These are phyloP conservation scores for Adansonia rubrostipa DNA, from an alignment of 441 rosid species.

Conservation along the genomic window DNA sequence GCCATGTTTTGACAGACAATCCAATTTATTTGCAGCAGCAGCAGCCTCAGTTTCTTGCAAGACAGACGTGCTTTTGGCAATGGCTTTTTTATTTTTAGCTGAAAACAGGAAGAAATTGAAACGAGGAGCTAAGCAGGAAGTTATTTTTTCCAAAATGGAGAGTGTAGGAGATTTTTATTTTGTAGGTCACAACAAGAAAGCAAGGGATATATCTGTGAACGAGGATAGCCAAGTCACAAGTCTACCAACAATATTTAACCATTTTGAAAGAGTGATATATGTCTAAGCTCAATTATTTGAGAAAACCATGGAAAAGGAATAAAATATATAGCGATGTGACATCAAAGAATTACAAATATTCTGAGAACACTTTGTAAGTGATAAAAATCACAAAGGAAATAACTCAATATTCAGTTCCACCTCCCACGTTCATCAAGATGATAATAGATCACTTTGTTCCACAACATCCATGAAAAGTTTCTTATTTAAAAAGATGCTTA, in stretches of 20 bases:
- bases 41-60: slow-evolving; percentile 39
- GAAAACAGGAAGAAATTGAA: slow-evolving; percentile 33
- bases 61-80: slow-evolving; percentile 36
- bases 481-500: slow-evolving; percentile 26
- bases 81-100: slow-evolving; percentile 54
- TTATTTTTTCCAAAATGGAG: slow-evolving; percentile 17
- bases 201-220: not conserved
- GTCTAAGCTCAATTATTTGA: slow-evolving; percentile 7
- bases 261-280: not conserved
- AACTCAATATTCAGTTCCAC: not conserved
- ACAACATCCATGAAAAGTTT: not conserved
- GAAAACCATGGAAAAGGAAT: not conserved
- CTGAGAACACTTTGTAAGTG: not conserved
- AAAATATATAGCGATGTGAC: not conserved
- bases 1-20: slow-evolving; percentile 36
- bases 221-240: not conserved
- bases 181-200: slow-evolving; percentile 7
- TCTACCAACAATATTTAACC: not conserved
- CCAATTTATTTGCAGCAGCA: slow-evolving; percentile 32
- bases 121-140: not conserved
- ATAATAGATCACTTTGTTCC: not conserved
- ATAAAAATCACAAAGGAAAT: not conserved
- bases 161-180: not conserved
- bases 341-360: not conserved
- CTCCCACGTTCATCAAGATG: not conserved